Percentiles rank a stretch among this genome's conserved stretches.
These are phyloP conservation scores for Claviceps cyperi DNA, from an alignment of 2,329 filamentous ascomycete species.

Conservation along the genomic window DNA sequence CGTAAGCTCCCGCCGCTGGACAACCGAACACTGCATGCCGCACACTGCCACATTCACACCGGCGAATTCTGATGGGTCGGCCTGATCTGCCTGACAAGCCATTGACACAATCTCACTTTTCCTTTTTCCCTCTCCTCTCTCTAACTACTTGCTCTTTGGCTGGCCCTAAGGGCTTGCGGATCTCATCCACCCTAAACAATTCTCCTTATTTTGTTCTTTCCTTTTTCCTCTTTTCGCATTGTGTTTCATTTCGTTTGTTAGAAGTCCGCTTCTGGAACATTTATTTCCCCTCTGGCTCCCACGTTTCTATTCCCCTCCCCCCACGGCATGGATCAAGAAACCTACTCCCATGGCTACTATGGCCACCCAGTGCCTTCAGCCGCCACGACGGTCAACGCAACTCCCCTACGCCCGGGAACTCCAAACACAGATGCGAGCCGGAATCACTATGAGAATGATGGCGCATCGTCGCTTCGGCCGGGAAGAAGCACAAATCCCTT, in stretches of 20 bases:
- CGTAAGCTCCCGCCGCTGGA: no score
- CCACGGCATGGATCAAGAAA: constrained; percentile 16
- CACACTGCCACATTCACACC: no score
- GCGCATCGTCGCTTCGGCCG: constrained; percentile 19
- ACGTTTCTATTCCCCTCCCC: neutral
- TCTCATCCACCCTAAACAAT: no score
- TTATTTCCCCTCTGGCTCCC: no score
- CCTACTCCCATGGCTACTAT: constrained; percentile 11
- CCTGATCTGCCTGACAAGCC: no score
- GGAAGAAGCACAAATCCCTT: constrained; percentile 28
- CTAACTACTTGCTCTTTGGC: no score
- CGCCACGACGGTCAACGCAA: constrained; percentile 23
- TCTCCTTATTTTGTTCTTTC: neutral
- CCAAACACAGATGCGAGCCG: constrained; percentile 25
- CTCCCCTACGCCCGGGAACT: constrained; percentile 26
- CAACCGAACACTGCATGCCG: no score
- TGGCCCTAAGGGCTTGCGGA: no score
- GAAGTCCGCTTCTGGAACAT: no score
- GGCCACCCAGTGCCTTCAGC: constrained; percentile 19
- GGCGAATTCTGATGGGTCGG: no score
- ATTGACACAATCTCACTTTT: no score
- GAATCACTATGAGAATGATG: constrained; percentile 29
- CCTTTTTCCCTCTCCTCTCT: no score
- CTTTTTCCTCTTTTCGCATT: neutral
- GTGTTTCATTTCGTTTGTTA: neutral